These are phyloP conservation scores for Phoma sp. DNA, from an alignment of 2,329 filamentous ascomycete genomes.

Conservation along the genomic window DNA sequence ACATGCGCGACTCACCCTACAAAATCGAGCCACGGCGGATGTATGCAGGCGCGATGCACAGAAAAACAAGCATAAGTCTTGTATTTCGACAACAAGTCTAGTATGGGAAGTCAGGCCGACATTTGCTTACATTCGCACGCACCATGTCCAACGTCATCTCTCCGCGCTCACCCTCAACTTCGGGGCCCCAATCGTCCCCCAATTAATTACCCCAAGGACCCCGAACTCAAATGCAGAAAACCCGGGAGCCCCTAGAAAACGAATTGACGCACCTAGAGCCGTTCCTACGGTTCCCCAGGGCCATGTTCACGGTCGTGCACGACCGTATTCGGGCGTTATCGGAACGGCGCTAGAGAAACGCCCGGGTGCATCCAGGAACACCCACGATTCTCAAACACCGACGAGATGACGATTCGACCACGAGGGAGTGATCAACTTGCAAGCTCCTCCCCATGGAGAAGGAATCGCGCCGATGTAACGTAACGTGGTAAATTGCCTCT, in stretches of 20 bases:
- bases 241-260: conserved; percentile 13
- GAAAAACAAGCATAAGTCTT: neutral
- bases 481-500: neutral
- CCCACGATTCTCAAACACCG: conserved; percentile 6
- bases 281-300: conserved; percentile 5
- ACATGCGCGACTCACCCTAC: neutral
- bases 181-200: conserved; percentile 11
- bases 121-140: neutral
- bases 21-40: neutral
- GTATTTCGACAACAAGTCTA: too few relatives aligned
- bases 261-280: conserved; percentile 3
- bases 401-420: neutral
- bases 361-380: conserved; percentile 6
- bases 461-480: conserved; percentile 1
- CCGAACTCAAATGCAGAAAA: neutral
- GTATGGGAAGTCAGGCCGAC: neutral
- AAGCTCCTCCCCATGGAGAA: neutral
- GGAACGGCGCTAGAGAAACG: conserved; percentile 12
- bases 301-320: neutral
- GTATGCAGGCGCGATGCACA: neutral
- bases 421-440: neutral
- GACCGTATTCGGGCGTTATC: neutral
- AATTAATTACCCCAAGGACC: neutral
- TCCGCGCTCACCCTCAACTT: neutral
- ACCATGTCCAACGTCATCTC: neutral